phyloP scores from a whole-genome alignment of 2,329 filamentous ascomycete species.

The Setomelanomma holmii region DNA sequence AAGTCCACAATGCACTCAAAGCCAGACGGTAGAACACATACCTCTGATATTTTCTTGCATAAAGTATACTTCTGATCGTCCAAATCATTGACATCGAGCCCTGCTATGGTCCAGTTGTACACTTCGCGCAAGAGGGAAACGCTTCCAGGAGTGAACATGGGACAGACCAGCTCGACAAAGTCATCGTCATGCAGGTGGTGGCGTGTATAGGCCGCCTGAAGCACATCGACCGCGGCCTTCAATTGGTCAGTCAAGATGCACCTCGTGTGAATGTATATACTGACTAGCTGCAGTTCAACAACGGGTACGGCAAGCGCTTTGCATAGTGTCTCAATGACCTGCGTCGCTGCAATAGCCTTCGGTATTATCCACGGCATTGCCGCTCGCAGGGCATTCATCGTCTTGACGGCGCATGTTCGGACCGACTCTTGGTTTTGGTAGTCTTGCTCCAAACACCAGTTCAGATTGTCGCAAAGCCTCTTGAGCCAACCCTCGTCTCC shows the following conservation, averaged over 20 bases:
- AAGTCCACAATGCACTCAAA: too few species aligned
- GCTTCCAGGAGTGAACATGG: conserved; percentile 77
- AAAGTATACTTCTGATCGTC: conserved; percentile 92
- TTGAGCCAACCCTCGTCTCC: conserved; percentile 87
- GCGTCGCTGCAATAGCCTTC: conserved; percentile 72
- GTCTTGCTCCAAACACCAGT: conserved; percentile 72
- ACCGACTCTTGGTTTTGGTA: conserved; percentile 71
- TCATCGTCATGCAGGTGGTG: conserved; percentile 77
- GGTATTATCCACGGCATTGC: conserved; percentile 88
- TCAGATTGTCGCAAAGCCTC: conserved; percentile 76
- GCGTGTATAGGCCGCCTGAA: conserved; percentile 82
- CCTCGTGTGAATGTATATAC: conserved; percentile 1
- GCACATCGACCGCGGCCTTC: conserved; percentile 74
- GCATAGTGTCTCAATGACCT: conserved; percentile 49
- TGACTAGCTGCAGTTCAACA: conserved; percentile 45
- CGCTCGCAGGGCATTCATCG: conserved; percentile 77
- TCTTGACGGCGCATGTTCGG: conserved; percentile 75
- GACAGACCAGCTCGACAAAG: conserved; percentile 77
- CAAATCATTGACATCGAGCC: conserved; percentile 79
- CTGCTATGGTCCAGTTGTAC: conserved; percentile 80
- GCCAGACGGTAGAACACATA: conserved; percentile 49
- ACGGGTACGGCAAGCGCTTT: conserved; percentile 48
- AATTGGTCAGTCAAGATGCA: too few species aligned
- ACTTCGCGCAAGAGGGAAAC: conserved; percentile 75
- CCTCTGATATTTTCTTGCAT: conserved; percentile 93